Percentiles rank a stretch among this genome's conserved stretches.
These are phyloP conservation scores for Penicillium psychrosexuale DNA, from an alignment of 2,329 filamentous ascomycete species.

Conservation along the genomic window DNA sequence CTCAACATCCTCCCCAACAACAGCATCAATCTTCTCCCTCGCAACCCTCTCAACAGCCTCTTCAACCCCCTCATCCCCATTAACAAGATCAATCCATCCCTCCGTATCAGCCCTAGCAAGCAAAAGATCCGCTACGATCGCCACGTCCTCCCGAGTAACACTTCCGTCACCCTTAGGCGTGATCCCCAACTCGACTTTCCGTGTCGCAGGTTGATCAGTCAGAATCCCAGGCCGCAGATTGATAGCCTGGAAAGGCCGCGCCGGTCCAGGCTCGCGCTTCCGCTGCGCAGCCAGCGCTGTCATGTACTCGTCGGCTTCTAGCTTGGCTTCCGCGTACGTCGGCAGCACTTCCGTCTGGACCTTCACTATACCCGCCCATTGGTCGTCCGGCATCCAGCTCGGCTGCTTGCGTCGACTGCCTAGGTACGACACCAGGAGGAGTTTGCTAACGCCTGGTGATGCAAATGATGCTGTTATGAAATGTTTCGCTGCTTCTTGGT, in stretches of 20 bases:
- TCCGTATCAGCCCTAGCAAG: slow-evolving; percentile 48
- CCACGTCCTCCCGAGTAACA: slow-evolving; percentile 52
- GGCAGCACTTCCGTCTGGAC: slow-evolving; percentile 51
- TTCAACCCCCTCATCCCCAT: slow-evolving; percentile 48
- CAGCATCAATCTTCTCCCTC: slow-evolving; percentile 45
- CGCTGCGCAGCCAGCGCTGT: slow-evolving; percentile 44
- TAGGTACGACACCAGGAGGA: slow-evolving; percentile 55
- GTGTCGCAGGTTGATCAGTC: slow-evolving; percentile 47
- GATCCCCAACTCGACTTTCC: slow-evolving; percentile 50
- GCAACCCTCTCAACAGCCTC: slow-evolving; percentile 48
- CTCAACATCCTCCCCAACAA: slow-evolving; percentile 52
- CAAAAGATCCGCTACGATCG: slow-evolving; percentile 49
- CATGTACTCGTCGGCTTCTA: slow-evolving; percentile 56
- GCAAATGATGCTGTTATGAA: slow-evolving; percentile 51
- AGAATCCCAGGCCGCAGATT: slow-evolving; percentile 51
- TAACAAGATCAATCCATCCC: slow-evolving; percentile 55
- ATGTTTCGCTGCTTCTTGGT: slow-evolving; percentile 54
- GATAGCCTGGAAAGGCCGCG: slow-evolving; percentile 47
- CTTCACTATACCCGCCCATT: slow-evolving; percentile 47
- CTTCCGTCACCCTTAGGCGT: slow-evolving; percentile 42
- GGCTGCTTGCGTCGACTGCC: slow-evolving; percentile 49
- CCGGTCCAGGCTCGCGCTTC: slow-evolving; percentile 16
- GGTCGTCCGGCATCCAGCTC: slow-evolving; percentile 51
- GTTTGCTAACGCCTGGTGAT: slow-evolving; percentile 49
- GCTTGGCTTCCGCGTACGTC: slow-evolving; percentile 53